Percentiles rank a stretch among this genome's conserved stretches.
These are phyloP conservation scores for Didymosphaeria variabile DNA, from an alignment of 2,329 filamentous ascomycete genomes.

Conservation along the genomic window DNA sequence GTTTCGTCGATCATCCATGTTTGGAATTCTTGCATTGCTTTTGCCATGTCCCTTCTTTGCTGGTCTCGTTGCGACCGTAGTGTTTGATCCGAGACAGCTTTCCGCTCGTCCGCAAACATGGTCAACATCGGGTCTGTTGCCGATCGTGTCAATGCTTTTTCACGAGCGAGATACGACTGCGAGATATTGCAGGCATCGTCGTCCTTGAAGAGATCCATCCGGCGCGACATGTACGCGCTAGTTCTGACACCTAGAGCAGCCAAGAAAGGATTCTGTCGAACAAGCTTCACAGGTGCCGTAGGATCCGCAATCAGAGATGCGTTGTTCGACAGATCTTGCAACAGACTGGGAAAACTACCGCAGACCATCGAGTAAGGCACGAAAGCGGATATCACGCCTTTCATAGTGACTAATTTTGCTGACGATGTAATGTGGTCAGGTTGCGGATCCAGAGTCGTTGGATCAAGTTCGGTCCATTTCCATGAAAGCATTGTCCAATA, in stretches of 20 bases:
- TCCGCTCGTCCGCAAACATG: constrained; percentile 5
- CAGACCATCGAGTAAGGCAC: constrained; percentile 7
- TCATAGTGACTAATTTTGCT: constrained; percentile 4
- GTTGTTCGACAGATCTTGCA: constrained; percentile 9
- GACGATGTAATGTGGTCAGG: constrained; percentile 6
- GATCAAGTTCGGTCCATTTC: constrained; percentile 4
- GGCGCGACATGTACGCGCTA: constrained; percentile 9
- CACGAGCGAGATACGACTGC: constrained; percentile 9
- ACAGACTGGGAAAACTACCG: constrained; percentile 7
- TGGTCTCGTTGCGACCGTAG: constrained; percentile 1
- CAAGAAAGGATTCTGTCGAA: constrained; percentile 5
- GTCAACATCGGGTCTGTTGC: constrained; percentile 8
- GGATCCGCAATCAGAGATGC: constrained; percentile 9
- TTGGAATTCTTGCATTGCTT: constrained; percentile 6
- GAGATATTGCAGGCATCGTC: constrained; percentile 7
- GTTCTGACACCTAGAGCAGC: constrained; percentile 3
- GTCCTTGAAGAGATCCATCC: constrained; percentile 10
- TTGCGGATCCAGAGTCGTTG: not conserved
- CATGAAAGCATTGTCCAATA: constrained; percentile 5
- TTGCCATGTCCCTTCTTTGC: not conserved
- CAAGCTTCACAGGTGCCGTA: constrained; percentile 7
- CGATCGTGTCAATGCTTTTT: constrained; percentile 5
- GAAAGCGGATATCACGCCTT: constrained; percentile 8
- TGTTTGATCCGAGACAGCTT: constrained; percentile 3
- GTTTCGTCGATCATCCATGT: constrained; percentile 10